Evolutionary conservation across 352 stramenopile species (phyloP).

Genomic region (Phytophthora tubulina): DNA sequence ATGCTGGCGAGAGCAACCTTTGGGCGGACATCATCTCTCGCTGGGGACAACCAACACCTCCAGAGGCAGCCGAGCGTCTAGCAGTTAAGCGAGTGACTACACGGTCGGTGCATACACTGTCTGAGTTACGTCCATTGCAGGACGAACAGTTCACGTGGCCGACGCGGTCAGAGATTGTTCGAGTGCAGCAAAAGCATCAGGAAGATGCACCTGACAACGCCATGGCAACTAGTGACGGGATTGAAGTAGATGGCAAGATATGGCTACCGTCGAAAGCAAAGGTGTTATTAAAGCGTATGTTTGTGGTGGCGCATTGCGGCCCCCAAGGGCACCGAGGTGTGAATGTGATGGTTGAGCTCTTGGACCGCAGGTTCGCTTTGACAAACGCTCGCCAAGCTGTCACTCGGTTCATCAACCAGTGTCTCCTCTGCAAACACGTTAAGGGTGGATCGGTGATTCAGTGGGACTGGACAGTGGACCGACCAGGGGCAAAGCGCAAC

Average conservation of each 20-base stretch:
- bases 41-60: background rate
- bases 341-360: slow-evolving; percentile 22
- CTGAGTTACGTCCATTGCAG: slow-evolving; percentile 16
- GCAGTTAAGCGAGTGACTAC: slow-evolving; percentile 19
- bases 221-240: background rate
- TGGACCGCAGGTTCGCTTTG: slow-evolving; percentile 14
- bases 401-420: slow-evolving; percentile 14
- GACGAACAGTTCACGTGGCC: slow-evolving; percentile 18
- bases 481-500: background rate
- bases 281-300: background rate
- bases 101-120: background rate
- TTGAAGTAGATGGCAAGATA: slow-evolving; percentile 7
- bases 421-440: slow-evolving; percentile 23
- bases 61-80: background rate
- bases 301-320: slow-evolving; percentile 16
- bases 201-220: background rate
- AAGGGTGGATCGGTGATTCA: slow-evolving; percentile 14
- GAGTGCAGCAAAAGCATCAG: background rate
- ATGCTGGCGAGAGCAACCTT: slow-evolving; percentile 30
- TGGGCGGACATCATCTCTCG: slow-evolving; percentile 23
- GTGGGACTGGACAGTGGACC: slow-evolving; percentile 3
- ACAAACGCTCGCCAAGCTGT: background rate
- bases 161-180: background rate
- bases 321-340: slow-evolving; percentile 1
- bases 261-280: slow-evolving; percentile 7